Evolutionary conservation across 2,329 filamentous ascomycete species (phyloP).

Genomic region (Chaetomiaceae sp.): DNA sequence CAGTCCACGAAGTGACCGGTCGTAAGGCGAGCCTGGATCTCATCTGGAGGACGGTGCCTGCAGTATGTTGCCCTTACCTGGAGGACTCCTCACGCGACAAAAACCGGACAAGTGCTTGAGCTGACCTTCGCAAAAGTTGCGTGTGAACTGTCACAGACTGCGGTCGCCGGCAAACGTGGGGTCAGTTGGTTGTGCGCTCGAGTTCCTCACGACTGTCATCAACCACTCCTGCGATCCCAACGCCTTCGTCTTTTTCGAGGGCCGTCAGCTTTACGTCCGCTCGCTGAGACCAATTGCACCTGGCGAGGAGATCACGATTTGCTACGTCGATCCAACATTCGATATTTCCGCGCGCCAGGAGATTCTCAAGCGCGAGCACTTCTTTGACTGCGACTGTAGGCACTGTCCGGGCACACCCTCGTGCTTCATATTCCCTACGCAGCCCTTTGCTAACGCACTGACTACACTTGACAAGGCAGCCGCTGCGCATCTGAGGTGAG

Average conservation of each 20-base stretch:
- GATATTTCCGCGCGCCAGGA: constrained; percentile 22
- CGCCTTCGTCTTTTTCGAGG: constrained; percentile 29
- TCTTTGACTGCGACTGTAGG: constrained; percentile 28
- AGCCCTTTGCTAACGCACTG: neutral
- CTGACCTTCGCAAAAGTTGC: constrained; percentile 19
- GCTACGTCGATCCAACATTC: constrained; percentile 26
- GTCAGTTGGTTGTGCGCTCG: constrained; percentile 27
- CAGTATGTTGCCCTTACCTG: constrained; percentile 22
- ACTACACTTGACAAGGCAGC: constrained; percentile 16
- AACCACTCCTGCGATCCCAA: constrained; percentile 36
- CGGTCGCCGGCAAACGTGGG: constrained; percentile 19
- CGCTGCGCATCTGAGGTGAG: constrained; percentile 25
- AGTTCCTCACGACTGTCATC: constrained; percentile 28
- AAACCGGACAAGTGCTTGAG: too few species aligned
- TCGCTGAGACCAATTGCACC: constrained; percentile 28
- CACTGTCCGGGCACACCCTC: neutral
- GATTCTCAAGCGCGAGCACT: constrained; percentile 22
- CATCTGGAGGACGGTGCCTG: constrained; percentile 18
- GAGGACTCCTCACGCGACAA: too few species aligned
- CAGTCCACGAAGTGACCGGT: constrained; percentile 12
- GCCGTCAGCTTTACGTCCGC: constrained; percentile 27
- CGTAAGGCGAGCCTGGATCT: constrained; percentile 9
- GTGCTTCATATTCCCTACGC: neutral
- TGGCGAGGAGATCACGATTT: constrained; percentile 32
- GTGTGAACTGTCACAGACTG: constrained; percentile 25